Evolutionary conservation across 352 stramenopile species (phyloP), one percentile per base, ranked within the genome.

Genomic region (Phytophthora colocasiae): DNA sequence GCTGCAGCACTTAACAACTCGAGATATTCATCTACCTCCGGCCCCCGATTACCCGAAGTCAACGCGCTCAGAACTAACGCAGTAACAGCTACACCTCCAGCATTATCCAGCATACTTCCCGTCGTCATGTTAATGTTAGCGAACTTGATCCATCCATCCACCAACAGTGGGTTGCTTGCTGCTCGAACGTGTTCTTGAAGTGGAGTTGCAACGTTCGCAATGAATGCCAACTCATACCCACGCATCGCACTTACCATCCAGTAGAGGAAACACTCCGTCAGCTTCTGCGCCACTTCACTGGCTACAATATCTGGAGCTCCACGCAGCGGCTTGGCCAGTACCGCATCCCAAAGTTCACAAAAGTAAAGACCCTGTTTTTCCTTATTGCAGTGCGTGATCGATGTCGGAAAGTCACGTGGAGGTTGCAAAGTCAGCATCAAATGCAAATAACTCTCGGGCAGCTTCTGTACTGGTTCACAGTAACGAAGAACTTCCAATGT

Each of bases 181-280:
- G 19, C 17, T 49, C 3, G 48, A 34, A 82, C n/a, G 38, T 79
- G 39, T 14, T 45, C 48, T 47, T 50, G 46, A 38, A 82, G 43
- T 1, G 56, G 29, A 22, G 49, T 32, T n/a, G 65, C 71, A 26
- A 77, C 55, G 41, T 75, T 80, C 0, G 47, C 58, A 19, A 82
- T 60, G 51, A 79, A 85, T 10, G 24, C 65, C 4, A 71, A 11
- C 58, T 82, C 71, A 55, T 74, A 82, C 4, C 63, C 68, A 32
- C 38, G 50, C 67, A 85, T 85, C 4, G 67, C 73, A 24, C 15
- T 31, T 3, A 32, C 15, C 62, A 75, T 70, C 77, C 71, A 82
- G 9, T 74, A 51, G 9, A 65, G 26, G 53, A 65, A 82, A 45
- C 66, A 43, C 12, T 67, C 54, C 12, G 75, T n/a, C 39, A 79